phyloP scores from a whole-genome alignment of 768 basidiomycete genomes.

The Leccinum subgranulosum region DNA sequence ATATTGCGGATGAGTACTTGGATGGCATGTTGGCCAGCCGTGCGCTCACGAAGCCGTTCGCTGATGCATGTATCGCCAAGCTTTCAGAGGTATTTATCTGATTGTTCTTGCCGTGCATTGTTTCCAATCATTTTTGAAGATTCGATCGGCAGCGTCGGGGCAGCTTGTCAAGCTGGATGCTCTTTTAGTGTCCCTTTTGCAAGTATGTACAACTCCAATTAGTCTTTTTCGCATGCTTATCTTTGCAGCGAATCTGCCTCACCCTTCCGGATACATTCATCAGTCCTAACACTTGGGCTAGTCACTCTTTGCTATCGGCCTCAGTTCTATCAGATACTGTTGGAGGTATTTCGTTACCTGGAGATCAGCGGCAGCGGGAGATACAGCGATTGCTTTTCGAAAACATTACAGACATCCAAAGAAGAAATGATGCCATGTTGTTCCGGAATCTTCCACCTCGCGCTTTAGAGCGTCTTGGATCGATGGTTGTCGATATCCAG shows the following conservation, averaged over 20 bases:
- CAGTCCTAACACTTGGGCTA: conserved; percentile 65
- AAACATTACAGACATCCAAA: conserved; percentile 65
- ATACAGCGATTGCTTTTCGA: conserved; percentile 50
- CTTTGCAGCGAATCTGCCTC: conserved; percentile 60
- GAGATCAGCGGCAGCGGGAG: conserved; percentile 36
- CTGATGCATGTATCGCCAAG: conserved; percentile 67
- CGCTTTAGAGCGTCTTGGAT: conserved; percentile 55
- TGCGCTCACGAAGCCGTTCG: conserved; percentile 66
- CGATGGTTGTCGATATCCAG: conserved; percentile 56
- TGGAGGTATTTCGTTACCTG: conserved; percentile 19
- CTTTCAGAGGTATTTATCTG: conserved; percentile 53
- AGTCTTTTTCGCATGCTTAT: neutral
- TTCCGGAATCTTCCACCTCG: conserved; percentile 66
- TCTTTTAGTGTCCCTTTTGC: conserved; percentile 54
- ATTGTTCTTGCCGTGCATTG: neutral
- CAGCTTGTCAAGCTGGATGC: conserved; percentile 52
- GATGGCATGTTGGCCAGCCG: conserved; percentile 64
- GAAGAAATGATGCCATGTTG: conserved; percentile 78
- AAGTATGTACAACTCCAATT: conserved; percentile 41
- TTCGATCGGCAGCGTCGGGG: conserved; percentile 52
- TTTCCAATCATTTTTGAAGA: conserved; percentile 37
- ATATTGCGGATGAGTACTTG: conserved; percentile 78
- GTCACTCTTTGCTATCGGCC: conserved; percentile 40
- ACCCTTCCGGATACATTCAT: conserved; percentile 72
- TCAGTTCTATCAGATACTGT: conserved; percentile 43